Percentiles rank a stretch among this genome's conserved stretches.
Conservation (phyloP, 2,329 filamentous ascomycete species). For the Xylaria sp. region DNA sequence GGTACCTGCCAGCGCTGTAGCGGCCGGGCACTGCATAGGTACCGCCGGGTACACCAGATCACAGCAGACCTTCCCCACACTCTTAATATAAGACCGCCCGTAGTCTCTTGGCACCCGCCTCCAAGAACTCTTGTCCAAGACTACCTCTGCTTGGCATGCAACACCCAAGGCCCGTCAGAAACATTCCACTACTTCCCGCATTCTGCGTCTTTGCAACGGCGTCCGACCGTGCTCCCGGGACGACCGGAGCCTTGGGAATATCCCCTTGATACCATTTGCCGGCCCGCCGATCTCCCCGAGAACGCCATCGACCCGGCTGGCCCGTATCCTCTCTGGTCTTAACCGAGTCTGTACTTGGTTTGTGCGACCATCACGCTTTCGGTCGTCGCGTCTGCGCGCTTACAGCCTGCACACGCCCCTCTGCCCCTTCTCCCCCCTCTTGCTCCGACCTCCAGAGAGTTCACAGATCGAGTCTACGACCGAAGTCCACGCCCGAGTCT, state of each 20-base stretch:
- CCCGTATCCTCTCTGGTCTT: constrained; percentile 5
- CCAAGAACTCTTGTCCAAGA: constrained; percentile 26
- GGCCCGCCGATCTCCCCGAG: neutral
- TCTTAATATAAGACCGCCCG: constrained; percentile 9
- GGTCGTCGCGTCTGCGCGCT: constrained; percentile 9
- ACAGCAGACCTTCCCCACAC: neutral
- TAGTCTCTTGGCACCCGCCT: constrained; percentile 30
- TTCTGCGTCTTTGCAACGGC: constrained; percentile 14
- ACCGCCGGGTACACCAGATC: neutral
- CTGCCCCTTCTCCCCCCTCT: neutral
- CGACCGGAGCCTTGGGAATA: constrained; percentile 15
- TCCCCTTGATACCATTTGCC: constrained; percentile 12
- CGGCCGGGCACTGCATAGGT: neutral
- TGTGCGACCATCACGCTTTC: constrained; percentile 4
- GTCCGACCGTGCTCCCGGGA: constrained; percentile 18
- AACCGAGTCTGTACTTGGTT: neutral
- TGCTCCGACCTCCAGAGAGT: neutral
- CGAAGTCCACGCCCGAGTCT: neutral
- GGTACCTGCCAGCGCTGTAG: neutral
- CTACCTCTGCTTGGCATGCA: constrained; percentile 31
- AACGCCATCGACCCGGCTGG: constrained; percentile 10
- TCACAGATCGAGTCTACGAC: neutral
- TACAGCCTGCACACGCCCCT: neutral
- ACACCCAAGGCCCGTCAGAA: constrained; percentile 29
- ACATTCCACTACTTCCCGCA: constrained; percentile 15